Evolutionary conservation across 2,329 filamentous ascomycete genomes (phyloP), one percentile per base, ranked within the genome.

Genomic region (Aspergillus fructus): DNA sequence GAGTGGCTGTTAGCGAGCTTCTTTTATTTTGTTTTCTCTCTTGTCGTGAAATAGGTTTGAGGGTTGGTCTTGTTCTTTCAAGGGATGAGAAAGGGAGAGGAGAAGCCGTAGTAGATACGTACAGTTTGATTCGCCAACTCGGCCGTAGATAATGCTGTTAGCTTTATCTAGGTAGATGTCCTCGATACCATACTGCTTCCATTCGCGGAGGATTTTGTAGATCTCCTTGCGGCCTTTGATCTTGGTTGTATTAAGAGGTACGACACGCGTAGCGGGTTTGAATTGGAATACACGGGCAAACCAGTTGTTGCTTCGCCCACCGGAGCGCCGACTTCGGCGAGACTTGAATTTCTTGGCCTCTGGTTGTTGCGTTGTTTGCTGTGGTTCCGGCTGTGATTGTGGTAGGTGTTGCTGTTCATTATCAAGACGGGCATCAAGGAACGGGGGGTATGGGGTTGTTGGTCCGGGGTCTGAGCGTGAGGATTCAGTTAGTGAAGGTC

Each of bases 261-360:
- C 75, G 27, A 90, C 83, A 62, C 85, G 85, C 15, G 81, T 88
- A 0, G 88, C 90, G 1, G 93, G 93, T 71, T 94, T 96, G 69
- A 97, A 88, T 55, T 91, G 86, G 78, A 97, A 91, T 46, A 97
- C 85, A 15, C 91, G 89, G 30, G 91, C 89, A 53, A 97, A 84
- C 93, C 93, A 97, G 65, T 89, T 96, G 68, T 91, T 87, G 69
- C 86, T 88, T 45, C 66, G 56, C 50, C 66, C 34, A 55, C 40
- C 11, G 57, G 65, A 8, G 19, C 62, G 23, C 45, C 64, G 47
- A 60, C 64, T 52, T 30, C 57, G 41, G 24, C 55, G 27, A 52
- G 63, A 42, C 4, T 48, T 40, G 13, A 21, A 3, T 27, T 24
- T 30, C 17, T 42, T 19, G 12, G 17, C 12, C 7, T 15, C 49